Base-by-base conservation (phyloP, 2,329 filamentous ascomycete species). In the Macrophomina phaseolina region DNA sequence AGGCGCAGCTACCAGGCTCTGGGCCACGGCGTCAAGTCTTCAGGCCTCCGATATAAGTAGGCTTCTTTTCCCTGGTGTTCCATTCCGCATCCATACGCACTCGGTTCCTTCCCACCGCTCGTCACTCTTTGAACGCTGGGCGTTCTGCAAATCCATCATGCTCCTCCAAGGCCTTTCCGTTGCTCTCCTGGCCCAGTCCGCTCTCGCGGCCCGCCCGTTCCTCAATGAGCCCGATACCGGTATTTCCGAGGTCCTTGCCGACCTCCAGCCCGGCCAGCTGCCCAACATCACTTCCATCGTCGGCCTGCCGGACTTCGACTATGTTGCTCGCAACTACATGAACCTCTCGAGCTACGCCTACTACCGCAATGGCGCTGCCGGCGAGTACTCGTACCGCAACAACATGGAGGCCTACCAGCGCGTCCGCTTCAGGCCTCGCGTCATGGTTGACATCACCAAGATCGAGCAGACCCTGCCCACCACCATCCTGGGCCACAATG, bases 321-420 rank as follows among this genome's bases (percentile, higher is more conserved):
- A 79, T 74, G 82, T 82, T 3, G 85, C 84, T 28, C 77, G 83
- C 65, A 79, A 81, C 62, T 81, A 81, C 70, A 79, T 87, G 70
- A 81, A 83, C 66, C 68, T 70, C 12, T 71, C 75, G 28, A 81
- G 83, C 71, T 87, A 84, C 75, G 85, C 84, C n/a, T 87, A 86
- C 75, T 87, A 87, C 76, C 82, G 84, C 67, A 85, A 84, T 69
- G 85, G 84, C 23, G 84, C 84, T 4, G 84, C 80, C 3, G 85
- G 84, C 67, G 85, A 87, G 75, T 87, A 82, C 81, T 77, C 80
- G 1, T 86, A 86, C 75, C 80, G 85, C 58, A 86, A 86, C 74
- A 87, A 87, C 75, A 79, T 87, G 5, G 85, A 87, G 74, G 79
- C 82, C 34, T 87, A 80, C 74, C 76, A 79, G 68, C 81, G 83